phyloP scores from a whole-genome alignment of 441 rosid genomes.

The Biscutella laevigata region DNA sequence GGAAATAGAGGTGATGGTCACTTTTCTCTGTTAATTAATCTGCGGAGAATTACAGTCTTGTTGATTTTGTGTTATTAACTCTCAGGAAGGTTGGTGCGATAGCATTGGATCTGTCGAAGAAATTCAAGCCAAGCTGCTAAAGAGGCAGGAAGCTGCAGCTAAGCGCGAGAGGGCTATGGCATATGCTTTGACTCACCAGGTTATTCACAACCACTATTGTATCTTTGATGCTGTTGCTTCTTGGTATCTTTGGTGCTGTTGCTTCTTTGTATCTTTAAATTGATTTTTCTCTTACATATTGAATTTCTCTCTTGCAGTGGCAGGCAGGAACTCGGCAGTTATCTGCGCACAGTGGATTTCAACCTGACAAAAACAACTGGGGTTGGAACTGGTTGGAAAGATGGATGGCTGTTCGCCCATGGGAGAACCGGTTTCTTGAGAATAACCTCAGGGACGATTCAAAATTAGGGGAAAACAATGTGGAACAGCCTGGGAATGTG shows the following conservation, averaged over 20 bases:
- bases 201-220: conserved; percentile 16
- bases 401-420: conserved; percentile 99
- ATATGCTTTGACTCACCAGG: conserved; percentile 98
- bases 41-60: neutral
- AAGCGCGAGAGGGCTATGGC: conserved; percentile 99
- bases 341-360: conserved; percentile 56
- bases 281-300: neutral
- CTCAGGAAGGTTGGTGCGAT: conserved; percentile 97
- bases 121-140: conserved; percentile 83
- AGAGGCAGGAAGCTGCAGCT: conserved; percentile 97
- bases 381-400: conserved; percentile 99
- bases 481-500: conserved; percentile 38
- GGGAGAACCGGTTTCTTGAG: conserved; percentile 98
- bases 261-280: neutral
- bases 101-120: conserved; percentile 91
- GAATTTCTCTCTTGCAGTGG: conserved; percentile 57
- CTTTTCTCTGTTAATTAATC: neutral
- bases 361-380: conserved; percentile 97
- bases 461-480: conserved; percentile 45
- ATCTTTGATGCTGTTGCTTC: neutral
- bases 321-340: conserved; percentile 86
- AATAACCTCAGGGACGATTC: conserved; percentile 75
- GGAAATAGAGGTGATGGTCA: conserved; percentile 64
- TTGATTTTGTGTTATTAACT: conserved; percentile 7
- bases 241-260: neutral